Conservation (phyloP, 2,329 filamentous ascomycete species). For the Colletotrichum eremochloae region DNA sequence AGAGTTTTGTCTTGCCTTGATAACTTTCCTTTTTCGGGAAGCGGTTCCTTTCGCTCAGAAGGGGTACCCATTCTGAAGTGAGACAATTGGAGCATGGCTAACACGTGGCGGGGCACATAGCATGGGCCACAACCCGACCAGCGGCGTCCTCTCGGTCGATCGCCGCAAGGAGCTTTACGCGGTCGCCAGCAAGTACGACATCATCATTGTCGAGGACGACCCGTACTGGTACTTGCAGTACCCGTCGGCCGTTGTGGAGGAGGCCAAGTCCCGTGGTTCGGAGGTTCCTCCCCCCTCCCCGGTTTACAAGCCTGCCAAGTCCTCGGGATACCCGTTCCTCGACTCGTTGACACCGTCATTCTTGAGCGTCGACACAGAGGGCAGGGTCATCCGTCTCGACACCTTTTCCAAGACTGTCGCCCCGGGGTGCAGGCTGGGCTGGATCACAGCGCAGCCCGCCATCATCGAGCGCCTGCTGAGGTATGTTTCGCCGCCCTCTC, state of each 20-base stretch:
- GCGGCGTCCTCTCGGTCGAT: constrained; percentile 78
- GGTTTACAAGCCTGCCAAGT: constrained; percentile 50
- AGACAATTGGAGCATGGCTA: constrained; percentile 32
- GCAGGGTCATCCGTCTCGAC: constrained; percentile 89
- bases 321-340: constrained; percentile 80
- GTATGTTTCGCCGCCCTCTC: constrained; percentile 37
- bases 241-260: constrained; percentile 72
- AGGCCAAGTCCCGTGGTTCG: constrained; percentile 62
- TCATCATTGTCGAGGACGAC: constrained; percentile 94
- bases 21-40: background rate
- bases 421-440: constrained; percentile 89
- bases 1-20: too few species aligned
- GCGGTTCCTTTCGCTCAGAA: background rate
- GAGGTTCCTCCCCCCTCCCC: constrained; percentile 47
- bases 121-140: constrained; percentile 87
- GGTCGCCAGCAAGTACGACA: constrained; percentile 85
- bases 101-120: constrained; percentile 26
- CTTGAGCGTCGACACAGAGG: constrained; percentile 84
- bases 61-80: background rate
- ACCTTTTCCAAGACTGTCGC: constrained; percentile 96
- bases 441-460: constrained; percentile 87
- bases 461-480: constrained; percentile 78
- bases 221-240: constrained; percentile 97
- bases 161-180: constrained; percentile 84
- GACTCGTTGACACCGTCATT: constrained; percentile 88